Percentiles rank a stretch among this genome's conserved stretches.
These are phyloP conservation scores for Eucalyptus albens DNA, from an alignment of 345 rosid species.

Conservation along the genomic window DNA sequence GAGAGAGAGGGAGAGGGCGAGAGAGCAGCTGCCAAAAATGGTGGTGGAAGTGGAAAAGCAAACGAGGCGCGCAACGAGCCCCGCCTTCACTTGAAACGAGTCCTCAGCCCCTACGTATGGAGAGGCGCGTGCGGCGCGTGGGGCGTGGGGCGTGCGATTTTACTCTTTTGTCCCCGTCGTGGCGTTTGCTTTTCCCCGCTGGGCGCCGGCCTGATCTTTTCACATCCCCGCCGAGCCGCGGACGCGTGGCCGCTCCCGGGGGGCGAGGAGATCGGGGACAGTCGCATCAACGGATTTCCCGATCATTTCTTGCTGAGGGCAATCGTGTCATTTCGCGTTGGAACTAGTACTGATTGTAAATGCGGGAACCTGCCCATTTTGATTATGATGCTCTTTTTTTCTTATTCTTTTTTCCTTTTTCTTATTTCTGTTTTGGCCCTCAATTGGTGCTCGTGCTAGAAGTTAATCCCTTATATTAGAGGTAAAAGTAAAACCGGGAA, in stretches of 20 bases:
- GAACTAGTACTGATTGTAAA: background rate
- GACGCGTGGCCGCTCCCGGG: background rate
- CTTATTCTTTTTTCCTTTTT: background rate
- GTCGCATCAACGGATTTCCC: background rate
- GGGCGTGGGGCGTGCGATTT: background rate
- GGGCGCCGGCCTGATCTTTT: background rate
- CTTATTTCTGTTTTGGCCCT: background rate
- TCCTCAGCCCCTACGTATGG: background rate
- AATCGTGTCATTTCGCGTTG: background rate
- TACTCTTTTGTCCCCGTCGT: background rate
- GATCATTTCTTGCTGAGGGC: background rate
- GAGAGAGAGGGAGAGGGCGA: background rate
- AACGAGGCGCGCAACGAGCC: background rate
- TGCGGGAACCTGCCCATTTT: background rate
- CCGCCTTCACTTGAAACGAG: background rate
- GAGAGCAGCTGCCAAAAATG: background rate
- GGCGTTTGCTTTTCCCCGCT: background rate
- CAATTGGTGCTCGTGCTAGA: background rate
- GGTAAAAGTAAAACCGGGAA: no score
- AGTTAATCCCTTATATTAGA: background rate
- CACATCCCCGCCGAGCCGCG: background rate
- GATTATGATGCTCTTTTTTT: background rate
- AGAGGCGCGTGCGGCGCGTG: background rate
- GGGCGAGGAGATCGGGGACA: background rate
- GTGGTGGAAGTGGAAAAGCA: background rate